phyloP scores from a whole-genome alignment of 768 basidiomycete genomes.

The Nevesoporus exiguus region DNA sequence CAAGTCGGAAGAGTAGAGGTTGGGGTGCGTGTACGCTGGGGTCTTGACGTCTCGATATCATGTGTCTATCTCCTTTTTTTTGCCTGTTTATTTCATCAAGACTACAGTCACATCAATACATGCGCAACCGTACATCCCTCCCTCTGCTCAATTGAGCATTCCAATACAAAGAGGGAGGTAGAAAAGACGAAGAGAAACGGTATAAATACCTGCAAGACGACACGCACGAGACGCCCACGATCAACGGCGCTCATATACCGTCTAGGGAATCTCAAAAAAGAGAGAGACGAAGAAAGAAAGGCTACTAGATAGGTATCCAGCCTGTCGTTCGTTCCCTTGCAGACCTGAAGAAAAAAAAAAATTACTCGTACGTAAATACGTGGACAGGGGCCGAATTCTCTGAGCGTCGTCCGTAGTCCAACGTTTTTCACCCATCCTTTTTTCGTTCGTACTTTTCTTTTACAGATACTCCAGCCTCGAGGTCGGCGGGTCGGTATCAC shows the following conservation, averaged over 20 bases:
- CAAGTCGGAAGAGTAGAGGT: constrained; percentile 18
- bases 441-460: too few relatives aligned
- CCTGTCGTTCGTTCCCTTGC: constrained; percentile 26
- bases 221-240: neutral
- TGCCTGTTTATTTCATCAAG: constrained; percentile 14
- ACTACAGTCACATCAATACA: constrained; percentile 24
- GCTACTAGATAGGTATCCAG: constrained; percentile 33
- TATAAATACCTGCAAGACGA: constrained; percentile 25
- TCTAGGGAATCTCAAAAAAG: constrained; percentile 2
- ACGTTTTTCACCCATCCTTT: neutral
- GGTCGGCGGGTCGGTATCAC: constrained; percentile 19
- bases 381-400: constrained; percentile 5
- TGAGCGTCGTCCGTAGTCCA: constrained; percentile 11
- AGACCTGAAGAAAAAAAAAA: constrained; percentile 11
- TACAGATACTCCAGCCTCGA: too few relatives aligned
- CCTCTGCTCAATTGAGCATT: neutral
- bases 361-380: constrained; percentile 31
- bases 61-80: neutral
- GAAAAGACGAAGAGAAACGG: constrained; percentile 12
- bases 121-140: constrained; percentile 15
- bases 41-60: too few relatives aligned
- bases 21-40: neutral
- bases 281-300: constrained; percentile 2
- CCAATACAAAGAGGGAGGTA: constrained; percentile 8
- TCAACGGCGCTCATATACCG: constrained; percentile 3